Evolutionary conservation across 2,329 filamentous ascomycete genomes (phyloP).

Genomic region (Hypoxylon sp.): DNA sequence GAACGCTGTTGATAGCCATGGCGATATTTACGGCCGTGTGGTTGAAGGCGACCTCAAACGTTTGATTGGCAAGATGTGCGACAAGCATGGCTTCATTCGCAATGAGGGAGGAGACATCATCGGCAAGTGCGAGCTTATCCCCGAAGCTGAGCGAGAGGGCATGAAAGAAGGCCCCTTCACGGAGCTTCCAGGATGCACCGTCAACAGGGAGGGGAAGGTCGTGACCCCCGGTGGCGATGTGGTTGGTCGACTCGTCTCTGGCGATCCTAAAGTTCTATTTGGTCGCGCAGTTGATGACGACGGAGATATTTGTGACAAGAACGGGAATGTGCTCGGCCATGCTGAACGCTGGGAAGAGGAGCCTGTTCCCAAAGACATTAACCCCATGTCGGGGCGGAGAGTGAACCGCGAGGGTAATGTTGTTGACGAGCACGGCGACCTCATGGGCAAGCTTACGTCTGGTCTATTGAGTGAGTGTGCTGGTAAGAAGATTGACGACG

Average conservation of each 20-base stretch:
- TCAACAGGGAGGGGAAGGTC: slow-evolving; percentile 78
- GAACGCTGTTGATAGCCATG: slow-evolving; percentile 69
- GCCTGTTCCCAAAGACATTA: slow-evolving; percentile 67
- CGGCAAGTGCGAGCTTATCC: slow-evolving; percentile 76
- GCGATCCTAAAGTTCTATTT: slow-evolving; percentile 79
- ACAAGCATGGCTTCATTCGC: slow-evolving; percentile 79
- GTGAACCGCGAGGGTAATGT: slow-evolving; percentile 74
- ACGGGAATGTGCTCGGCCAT: slow-evolving; percentile 72
- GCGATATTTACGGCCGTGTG: slow-evolving; percentile 74
- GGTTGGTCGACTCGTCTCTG: slow-evolving; percentile 79
- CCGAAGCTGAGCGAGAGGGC: slow-evolving; percentile 75
- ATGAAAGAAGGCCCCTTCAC: slow-evolving; percentile 78
- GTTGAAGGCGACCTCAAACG: slow-evolving; percentile 76
- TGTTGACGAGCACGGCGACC: slow-evolving; percentile 70
- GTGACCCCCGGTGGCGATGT: slow-evolving; percentile 77
- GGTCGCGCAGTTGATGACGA: slow-evolving; percentile 85
- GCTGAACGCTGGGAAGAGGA: slow-evolving; percentile 73
- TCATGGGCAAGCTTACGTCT: slow-evolving; percentile 77
- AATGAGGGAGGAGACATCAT: slow-evolving; percentile 81
- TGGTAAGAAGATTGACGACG: slow-evolving; percentile 78
- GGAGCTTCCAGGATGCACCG: slow-evolving; percentile 74
- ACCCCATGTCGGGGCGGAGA: slow-evolving; percentile 67
- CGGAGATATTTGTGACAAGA: slow-evolving; percentile 85
- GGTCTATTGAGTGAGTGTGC: slow-evolving; percentile 76
- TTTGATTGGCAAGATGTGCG: slow-evolving; percentile 77